Conservation (phyloP, 1,284 basidiomycete species). For the Trichosporon asahii region DNA sequence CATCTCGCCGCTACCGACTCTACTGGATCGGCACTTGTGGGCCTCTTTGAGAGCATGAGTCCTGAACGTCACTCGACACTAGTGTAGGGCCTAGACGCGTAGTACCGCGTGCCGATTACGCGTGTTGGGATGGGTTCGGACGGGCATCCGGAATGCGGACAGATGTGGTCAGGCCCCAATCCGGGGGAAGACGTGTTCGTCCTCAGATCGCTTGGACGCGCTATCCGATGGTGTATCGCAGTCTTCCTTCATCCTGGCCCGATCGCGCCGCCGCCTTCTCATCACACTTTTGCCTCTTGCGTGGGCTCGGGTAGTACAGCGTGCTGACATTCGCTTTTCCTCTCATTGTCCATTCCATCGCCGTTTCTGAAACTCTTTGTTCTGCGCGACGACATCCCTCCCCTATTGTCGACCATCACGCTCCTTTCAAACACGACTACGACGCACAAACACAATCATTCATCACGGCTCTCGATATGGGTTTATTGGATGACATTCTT, state of each 20-base stretch:
- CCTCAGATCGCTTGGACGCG: not conserved
- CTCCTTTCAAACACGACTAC: conserved; percentile 3
- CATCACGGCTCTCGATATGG: not conserved
- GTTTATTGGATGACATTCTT: not conserved
- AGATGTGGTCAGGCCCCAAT: too few relatives aligned
- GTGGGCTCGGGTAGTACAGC: not conserved
- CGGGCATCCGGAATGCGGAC: too few relatives aligned
- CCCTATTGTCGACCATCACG: not conserved
- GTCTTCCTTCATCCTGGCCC: not conserved
- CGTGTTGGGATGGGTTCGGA: not conserved
- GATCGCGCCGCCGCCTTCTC: not conserved
- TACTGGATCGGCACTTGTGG: not conserved
- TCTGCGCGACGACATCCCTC: not conserved
- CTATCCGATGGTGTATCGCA: not conserved
- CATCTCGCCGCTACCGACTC: not conserved
- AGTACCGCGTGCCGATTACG: not conserved
- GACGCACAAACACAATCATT: not conserved
- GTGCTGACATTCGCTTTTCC: not conserved
- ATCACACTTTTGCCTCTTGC: not conserved
- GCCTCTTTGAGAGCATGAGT: not conserved
- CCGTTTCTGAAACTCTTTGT: not conserved
- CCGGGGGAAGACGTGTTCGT: not conserved
- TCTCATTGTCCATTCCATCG: not conserved
- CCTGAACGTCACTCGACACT: not conserved
- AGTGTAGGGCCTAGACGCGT: not conserved